Base-by-base conservation (phyloP, 1,284 basidiomycete species). In the Lignosus rhinocerotis region DNA sequence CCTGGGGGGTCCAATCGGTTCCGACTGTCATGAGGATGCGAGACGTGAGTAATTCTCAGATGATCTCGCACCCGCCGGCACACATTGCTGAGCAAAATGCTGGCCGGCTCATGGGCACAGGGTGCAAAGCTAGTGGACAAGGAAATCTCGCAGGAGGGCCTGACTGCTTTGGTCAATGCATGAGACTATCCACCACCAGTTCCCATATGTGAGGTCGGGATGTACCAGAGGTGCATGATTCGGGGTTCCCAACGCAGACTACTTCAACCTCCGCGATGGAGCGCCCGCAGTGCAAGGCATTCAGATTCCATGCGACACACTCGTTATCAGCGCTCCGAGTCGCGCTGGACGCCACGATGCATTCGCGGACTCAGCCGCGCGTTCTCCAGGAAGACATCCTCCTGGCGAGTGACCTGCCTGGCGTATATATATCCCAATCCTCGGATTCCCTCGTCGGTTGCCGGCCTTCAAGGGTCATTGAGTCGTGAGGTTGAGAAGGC, bases 1-100 rank as follows among this genome's bases (percentile, higher is more conserved):
- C 84, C 31, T 93, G 88, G 86, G 80, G 83, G 9, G 72, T 94
- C 51, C 70, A 73, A 32, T 76, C 75, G 33, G 78, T 94, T 21
- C 93, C 93, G 14, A 93, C 92, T 10, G 85, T 94, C 59, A 75
- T 94, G 56, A 82, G 82, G 64, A 57, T 87, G n/a, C 73, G 80
- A 67, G 76, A 88, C 64, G 92, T 92, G 68, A 67, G 89, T 80
- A 25, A 25, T 10, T 53, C 33, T 19, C 43, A 19, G 39, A 41
- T 54, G 30, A 39, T 44, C 53, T 55, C 31, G 34, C 51, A 12
- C 34, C 34, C 34, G 9, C 19, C 16, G 19, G 43, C 49, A 52
- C 63, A 58, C 52, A 3, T 53, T 51, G 47, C 49, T 46, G 51
- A 53, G 41, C 30, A 31, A 39, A 8, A 8, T 30, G 19, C 41